Evolutionary conservation across 768 basidiomycete species (phyloP).

Genomic region (Boletellus ananiceps): DNA sequence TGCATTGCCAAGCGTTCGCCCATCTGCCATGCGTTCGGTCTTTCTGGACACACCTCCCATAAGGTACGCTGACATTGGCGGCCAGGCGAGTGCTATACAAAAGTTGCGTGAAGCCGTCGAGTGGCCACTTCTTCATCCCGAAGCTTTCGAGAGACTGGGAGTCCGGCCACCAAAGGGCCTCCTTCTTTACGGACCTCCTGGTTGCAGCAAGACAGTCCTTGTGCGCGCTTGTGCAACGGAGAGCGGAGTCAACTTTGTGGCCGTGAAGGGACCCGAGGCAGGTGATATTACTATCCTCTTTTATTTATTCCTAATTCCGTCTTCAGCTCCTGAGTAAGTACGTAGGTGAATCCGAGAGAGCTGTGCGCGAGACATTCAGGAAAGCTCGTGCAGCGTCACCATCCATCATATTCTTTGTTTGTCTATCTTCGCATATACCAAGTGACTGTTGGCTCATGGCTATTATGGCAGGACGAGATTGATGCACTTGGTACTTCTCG

Average conservation of each 20-base stretch:
- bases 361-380: constrained; percentile 90
- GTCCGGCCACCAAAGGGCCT: constrained; percentile 87
- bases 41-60: constrained; percentile 84
- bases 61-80: constrained; percentile 85
- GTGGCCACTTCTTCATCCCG: constrained; percentile 88
- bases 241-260: constrained; percentile 92
- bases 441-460: background rate
- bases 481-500: constrained; percentile 88
- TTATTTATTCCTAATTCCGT: constrained; percentile 1
- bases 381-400: constrained; percentile 94
- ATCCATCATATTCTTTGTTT: constrained; percentile 93
- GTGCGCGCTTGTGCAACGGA: constrained; percentile 91
- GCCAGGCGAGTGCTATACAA: constrained; percentile 75
- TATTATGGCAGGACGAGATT: constrained; percentile 76
- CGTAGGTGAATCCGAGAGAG: constrained; percentile 95
- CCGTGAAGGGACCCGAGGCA: constrained; percentile 97
- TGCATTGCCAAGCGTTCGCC: constrained; percentile 76
- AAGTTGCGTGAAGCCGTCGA: constrained; percentile 89
- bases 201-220: constrained; percentile 94
- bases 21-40: constrained; percentile 91
- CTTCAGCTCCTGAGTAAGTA: constrained; percentile 91
- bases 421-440: constrained; percentile 20
- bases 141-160: constrained; percentile 82
- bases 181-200: constrained; percentile 90
- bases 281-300: constrained; percentile 15